Evolutionary conservation across 2,329 filamentous ascomycete species (phyloP).

Genomic region (Clonostachys rosea): DNA sequence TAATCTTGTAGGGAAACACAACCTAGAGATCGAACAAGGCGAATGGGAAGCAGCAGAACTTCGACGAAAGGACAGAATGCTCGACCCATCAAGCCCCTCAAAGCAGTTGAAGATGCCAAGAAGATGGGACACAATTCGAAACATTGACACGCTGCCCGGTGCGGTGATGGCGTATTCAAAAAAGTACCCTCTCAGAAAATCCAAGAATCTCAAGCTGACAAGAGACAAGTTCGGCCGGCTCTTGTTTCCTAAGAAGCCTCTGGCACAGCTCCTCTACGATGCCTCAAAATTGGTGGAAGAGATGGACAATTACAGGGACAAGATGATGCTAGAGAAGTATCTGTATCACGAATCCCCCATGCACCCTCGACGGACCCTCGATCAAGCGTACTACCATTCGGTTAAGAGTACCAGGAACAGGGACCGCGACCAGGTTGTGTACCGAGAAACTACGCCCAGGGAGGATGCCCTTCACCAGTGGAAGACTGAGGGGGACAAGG

Average conservation of each 20-base stretch:
- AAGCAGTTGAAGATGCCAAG: too few species aligned
- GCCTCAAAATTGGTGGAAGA: conserved; percentile 26
- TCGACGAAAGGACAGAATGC: too few species aligned
- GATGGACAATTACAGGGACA: conserved; percentile 26
- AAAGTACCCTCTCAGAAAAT: neutral
- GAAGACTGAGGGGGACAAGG: too few species aligned
- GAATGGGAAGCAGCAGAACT: too few species aligned
- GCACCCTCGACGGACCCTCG: conserved; percentile 38
- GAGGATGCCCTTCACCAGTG: too few species aligned
- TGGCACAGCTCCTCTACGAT: neutral
- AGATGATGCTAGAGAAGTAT: conserved; percentile 19
- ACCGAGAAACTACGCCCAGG: conserved; percentile 19
- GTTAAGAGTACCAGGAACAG: conserved; percentile 28
- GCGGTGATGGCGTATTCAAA: neutral
- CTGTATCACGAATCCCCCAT: conserved; percentile 24
- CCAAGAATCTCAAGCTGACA: neutral
- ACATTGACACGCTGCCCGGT: too few species aligned
- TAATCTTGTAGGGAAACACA: too few species aligned
- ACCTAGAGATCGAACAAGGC: too few species aligned
- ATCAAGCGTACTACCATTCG: conserved; percentile 38
- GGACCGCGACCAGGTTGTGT: conserved; percentile 36
- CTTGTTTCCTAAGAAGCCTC: neutral
- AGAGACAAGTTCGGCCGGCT: too few species aligned
- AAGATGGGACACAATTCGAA: too few species aligned
- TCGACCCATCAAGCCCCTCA: too few species aligned